These are phyloP conservation scores for Candida stauntonica DNA, from an alignment of 805 yeast species.

Conservation along the genomic window DNA sequence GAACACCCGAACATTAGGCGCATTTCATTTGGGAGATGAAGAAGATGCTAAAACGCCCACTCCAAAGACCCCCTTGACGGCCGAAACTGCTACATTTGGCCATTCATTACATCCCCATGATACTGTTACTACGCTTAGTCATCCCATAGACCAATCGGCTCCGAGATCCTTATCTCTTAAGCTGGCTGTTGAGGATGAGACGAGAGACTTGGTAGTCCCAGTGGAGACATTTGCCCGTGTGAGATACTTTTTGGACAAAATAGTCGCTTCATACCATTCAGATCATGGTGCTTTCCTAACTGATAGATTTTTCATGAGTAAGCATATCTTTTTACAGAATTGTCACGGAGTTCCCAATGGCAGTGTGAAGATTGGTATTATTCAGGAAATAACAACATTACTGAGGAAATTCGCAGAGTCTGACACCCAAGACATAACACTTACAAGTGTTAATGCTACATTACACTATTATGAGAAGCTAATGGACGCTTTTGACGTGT, in stretches of 20 bases:
- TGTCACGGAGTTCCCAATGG: constrained; percentile 19
- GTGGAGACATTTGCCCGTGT: constrained; percentile 9
- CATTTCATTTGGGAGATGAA: constrained; percentile 1
- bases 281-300: constrained; percentile 18
- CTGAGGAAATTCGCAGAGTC: constrained; percentile 13
- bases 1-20: constrained; percentile 2
- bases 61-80: constrained; percentile 6
- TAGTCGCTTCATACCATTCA: constrained; percentile 18
- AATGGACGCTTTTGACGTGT: constrained; percentile 25
- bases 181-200: constrained; percentile 6
- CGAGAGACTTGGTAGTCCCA: constrained; percentile 6
- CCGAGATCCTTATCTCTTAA: neutral
- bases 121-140: neutral
- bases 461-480: constrained; percentile 22
- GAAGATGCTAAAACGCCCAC: constrained; percentile 3
- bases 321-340: constrained; percentile 10
- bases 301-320: constrained; percentile 16
- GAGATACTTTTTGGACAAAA: constrained; percentile 12
- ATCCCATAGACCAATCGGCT: too few species aligned
- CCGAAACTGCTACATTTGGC: constrained; percentile 8
- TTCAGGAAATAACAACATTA: constrained; percentile 21
- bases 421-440: constrained; percentile 5
- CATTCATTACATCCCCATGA: neutral
- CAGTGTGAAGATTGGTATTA: constrained; percentile 23
- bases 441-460: constrained; percentile 12